Evolutionary conservation across 768 basidiomycete genomes (phyloP).

Genomic region (Rhizopogon vesiculosus): DNA sequence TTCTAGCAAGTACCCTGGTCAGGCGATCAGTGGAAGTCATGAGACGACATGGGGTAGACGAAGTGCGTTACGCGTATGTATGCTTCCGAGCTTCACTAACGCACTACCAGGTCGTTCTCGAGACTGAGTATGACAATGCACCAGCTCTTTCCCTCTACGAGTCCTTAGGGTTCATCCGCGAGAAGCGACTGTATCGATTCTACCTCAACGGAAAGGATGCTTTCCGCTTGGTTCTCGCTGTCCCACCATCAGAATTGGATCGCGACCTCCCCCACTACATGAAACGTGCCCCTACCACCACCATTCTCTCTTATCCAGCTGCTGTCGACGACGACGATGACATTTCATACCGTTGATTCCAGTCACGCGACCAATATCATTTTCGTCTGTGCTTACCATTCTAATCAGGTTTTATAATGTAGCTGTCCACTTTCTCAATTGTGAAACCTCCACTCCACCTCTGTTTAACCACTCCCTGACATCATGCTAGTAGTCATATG

Average conservation of each 20-base stretch:
- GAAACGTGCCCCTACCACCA: slow-evolving; percentile 10
- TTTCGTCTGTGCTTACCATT: not conserved
- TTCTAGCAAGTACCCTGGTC: slow-evolving; percentile 79
- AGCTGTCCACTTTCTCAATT: not conserved
- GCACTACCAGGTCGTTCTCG: slow-evolving; percentile 71
- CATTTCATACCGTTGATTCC: not conserved
- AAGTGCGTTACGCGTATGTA: slow-evolving; percentile 53
- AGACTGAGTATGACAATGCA: slow-evolving; percentile 92
- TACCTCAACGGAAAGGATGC: slow-evolving; percentile 98
- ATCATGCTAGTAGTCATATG: not conserved
- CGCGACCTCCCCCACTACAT: slow-evolving; percentile 7
- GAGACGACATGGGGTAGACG: slow-evolving; percentile 77
- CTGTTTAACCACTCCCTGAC: not conserved
- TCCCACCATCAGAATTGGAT: slow-evolving; percentile 35
- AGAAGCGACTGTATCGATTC: slow-evolving; percentile 92
- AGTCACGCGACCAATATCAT: slow-evolving; percentile 1
- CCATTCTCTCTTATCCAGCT: slow-evolving; percentile 16
- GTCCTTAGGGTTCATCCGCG: slow-evolving; percentile 90
- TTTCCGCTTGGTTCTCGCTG: slow-evolving; percentile 70
- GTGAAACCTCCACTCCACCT: not conserved
- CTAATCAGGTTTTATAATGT: not conserved
- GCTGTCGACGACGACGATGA: slow-evolving; percentile 23
- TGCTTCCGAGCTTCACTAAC: slow-evolving; percentile 1
- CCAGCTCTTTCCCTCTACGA: slow-evolving; percentile 88
- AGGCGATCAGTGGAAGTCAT: slow-evolving; percentile 79